These are phyloP conservation scores for Neonectria hederae DNA, from an alignment of 2,329 filamentous ascomycete genomes.

Conservation along the genomic window DNA sequence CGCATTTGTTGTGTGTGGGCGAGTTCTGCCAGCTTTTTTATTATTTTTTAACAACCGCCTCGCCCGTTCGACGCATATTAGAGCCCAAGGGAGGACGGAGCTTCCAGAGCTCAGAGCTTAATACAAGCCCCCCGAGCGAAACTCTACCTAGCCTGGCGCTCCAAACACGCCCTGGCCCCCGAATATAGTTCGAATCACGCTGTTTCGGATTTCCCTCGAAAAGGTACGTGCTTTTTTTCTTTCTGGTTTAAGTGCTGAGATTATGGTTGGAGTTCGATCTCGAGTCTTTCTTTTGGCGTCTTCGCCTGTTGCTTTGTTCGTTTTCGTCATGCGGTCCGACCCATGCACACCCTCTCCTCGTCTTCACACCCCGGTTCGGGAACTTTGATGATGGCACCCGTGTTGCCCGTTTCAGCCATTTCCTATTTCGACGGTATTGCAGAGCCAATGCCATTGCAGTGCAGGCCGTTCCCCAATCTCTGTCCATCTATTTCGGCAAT, in stretches of 20 bases:
- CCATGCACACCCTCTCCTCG: constrained; percentile 5
- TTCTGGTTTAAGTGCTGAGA: neutral
- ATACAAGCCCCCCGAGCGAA: constrained; percentile 1
- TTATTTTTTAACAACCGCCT: neutral
- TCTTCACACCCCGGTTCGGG: neutral
- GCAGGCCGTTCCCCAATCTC: constrained; percentile 1
- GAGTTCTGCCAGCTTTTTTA: neutral
- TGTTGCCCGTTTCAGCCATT: constrained; percentile 16
- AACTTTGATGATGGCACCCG: constrained; percentile 15
- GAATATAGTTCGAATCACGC: constrained; percentile 9
- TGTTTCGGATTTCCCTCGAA: constrained; percentile 20
- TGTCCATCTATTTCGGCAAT: neutral
- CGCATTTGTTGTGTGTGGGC: neutral
- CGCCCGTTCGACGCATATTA: neutral
- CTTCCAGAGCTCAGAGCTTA: constrained; percentile 1
- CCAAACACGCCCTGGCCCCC: constrained; percentile 22
- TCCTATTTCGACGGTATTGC: constrained; percentile 4
- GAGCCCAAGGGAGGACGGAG: constrained; percentile 2
- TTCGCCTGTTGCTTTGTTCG: neutral
- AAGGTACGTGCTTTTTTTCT: constrained; percentile 25
- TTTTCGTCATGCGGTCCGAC: constrained; percentile 1
- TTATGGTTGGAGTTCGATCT: neutral
- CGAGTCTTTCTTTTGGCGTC: neutral
- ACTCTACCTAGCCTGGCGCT: constrained; percentile 9
- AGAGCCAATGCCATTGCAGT: neutral